Conservation (phyloP, 306 rosid genomes). For the Quercus agrifolia region DNA sequence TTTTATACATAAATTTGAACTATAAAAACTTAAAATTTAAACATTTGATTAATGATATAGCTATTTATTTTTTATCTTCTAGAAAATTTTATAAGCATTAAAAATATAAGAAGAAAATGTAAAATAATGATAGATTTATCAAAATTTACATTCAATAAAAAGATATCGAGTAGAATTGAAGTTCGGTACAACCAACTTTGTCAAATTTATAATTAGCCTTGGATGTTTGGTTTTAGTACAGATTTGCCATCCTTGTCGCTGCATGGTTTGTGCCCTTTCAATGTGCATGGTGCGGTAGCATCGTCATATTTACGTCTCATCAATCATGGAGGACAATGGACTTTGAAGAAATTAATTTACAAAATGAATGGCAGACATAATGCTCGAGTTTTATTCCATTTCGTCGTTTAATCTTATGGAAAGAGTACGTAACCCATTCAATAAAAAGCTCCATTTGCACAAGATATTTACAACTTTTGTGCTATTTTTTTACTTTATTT, state of each 20-base stretch:
- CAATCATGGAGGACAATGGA: slow-evolving; percentile 40
- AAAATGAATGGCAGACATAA: slow-evolving; percentile 61
- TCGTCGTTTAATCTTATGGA: slow-evolving; percentile 12
- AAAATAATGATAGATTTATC: rapidly evolving
- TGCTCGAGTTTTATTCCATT: slow-evolving; percentile 29
- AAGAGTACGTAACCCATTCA: background rate
- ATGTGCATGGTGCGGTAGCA: slow-evolving; percentile 45
- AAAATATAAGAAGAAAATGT: too few species aligned
- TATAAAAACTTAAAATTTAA: too few species aligned
- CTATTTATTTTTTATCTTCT: too few species aligned
- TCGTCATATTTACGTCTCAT: background rate
- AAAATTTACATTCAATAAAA: too few species aligned
- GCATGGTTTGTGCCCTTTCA: slow-evolving; percentile 41
- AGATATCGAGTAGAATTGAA: rapidly evolving
- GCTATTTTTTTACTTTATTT: background rate
- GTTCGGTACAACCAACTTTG: too few species aligned
- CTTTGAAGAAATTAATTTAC: slow-evolving; percentile 26
- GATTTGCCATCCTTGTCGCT: slow-evolving; percentile 40
- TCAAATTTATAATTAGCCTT: background rate
- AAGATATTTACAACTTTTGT: slow-evolving; percentile 11
- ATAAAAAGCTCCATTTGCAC: background rate
- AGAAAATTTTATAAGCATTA: rapidly evolving
- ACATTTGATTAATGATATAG: rapidly evolving
- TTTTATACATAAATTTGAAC: too few species aligned
- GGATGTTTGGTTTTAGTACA: slow-evolving; percentile 17